Conservation (phyloP, 2,329 filamentous ascomycete species). For the Fusarium protoensiforme region DNA sequence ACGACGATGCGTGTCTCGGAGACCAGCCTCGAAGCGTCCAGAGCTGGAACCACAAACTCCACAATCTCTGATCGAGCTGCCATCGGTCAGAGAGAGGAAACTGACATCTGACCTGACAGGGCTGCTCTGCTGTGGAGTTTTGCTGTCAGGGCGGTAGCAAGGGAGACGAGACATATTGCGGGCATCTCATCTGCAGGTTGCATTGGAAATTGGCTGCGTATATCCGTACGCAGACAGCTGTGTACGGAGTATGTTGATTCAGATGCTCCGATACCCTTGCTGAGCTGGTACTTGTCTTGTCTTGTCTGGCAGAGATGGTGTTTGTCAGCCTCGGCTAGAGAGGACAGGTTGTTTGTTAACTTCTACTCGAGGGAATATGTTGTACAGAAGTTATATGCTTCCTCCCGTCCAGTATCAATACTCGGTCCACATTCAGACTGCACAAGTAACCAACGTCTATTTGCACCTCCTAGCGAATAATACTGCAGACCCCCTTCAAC, state of each 20-base stretch:
- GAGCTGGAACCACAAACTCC: background rate
- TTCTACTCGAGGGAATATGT: too few relatives aligned
- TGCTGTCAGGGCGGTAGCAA: background rate
- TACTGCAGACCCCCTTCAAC: background rate
- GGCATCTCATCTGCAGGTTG: background rate
- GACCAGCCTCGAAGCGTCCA: slow-evolving; percentile 11
- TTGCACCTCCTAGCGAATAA: background rate
- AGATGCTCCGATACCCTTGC: background rate
- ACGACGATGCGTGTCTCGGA: slow-evolving; percentile 5
- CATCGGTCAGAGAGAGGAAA: background rate
- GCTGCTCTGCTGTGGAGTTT: background rate
- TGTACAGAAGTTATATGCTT: background rate
- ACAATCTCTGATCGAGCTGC: background rate
- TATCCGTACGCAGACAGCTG: background rate
- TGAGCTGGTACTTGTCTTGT: background rate
- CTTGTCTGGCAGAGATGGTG: background rate
- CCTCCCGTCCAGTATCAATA: background rate
- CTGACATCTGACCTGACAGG: background rate
- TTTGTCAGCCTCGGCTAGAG: background rate
- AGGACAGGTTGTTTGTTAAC: background rate
- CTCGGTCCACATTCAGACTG: background rate
- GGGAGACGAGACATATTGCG: background rate
- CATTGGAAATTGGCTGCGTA: background rate
- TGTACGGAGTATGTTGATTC: background rate
- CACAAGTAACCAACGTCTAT: background rate